Conservation (phyloP, 768 basidiomycete genomes). For the Ramaria sp. region DNA sequence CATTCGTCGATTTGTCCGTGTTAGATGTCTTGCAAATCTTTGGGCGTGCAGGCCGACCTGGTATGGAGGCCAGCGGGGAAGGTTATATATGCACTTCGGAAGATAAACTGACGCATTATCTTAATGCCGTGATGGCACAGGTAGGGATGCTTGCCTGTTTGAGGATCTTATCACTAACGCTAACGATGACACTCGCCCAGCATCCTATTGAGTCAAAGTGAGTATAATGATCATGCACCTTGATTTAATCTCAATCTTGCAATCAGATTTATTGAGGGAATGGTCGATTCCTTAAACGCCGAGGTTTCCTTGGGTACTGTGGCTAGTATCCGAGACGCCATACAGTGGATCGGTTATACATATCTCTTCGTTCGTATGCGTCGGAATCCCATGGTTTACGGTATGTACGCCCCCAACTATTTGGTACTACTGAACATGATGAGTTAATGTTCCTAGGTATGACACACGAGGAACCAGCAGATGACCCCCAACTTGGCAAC, state of each 20-base stretch:
- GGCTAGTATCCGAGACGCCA: conserved; percentile 71
- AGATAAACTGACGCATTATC: conserved; percentile 87
- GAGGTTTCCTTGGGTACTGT: conserved; percentile 95
- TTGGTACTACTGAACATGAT: background rate
- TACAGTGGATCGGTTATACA: conserved; percentile 94
- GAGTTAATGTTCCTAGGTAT: conserved; percentile 43
- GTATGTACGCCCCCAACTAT: conserved; percentile 26
- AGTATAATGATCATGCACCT: conserved; percentile 16
- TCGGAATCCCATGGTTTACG: conserved; percentile 81
- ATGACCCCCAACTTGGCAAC: conserved; percentile 65
- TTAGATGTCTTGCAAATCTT: conserved; percentile 97
- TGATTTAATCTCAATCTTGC: background rate
- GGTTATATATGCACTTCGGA: conserved; percentile 94
- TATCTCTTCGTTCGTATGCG: conserved; percentile 94
- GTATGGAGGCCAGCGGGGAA: conserved; percentile 84
- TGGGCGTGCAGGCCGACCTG: conserved; percentile 87
- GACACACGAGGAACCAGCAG: conserved; percentile 46
- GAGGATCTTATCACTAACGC: background rate
- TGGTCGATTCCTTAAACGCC: conserved; percentile 88
- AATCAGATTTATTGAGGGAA: conserved; percentile 61
- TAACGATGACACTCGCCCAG: conserved; percentile 25
- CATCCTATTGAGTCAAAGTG: conserved; percentile 95
- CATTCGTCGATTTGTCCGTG: conserved; percentile 86
- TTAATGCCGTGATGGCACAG: conserved; percentile 81
- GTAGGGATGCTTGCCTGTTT: conserved; percentile 26